Base-by-base conservation (phyloP, 176 grass and related monocot species). In the Tuctoria greenei region DNA sequence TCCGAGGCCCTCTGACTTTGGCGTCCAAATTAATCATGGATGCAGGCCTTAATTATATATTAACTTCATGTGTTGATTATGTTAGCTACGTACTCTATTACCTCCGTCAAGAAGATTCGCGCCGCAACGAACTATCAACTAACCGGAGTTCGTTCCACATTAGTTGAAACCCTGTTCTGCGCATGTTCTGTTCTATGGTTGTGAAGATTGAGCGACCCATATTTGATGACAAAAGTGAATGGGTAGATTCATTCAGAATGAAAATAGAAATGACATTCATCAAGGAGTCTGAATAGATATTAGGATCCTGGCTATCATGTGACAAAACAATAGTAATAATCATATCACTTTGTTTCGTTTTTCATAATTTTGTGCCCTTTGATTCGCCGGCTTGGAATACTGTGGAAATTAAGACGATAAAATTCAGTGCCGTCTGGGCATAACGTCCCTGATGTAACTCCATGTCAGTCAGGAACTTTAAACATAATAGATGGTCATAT, bases 101-200 rank as follows among this genome's bases (percentile, higher is more conserved):
- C 10, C 2, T 26, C 20, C 20, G 8, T 24, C n/a, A 56, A 23
- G 8, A 42, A 72, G 68, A 72, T 72, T 81, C 79, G 8, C 43
- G 18, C 27, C 17, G 18, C 73, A 62, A 64, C 20, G 51, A 21
- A 54, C 59, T 7, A 34, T 39, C 73, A 70, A 64, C 44, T 54
- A 77, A 84, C 73, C 3, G 4, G 5, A 46, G 20, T 34, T 77
- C 35, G 39, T 50, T 69, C 25, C 73, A 54, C 23, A 70, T 21
- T 50, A 27, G 51, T 41, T 28, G 44, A 72, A 64, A 52, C 67
- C 68, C 68, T 81, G 44, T 45, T 38, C 44, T 28, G 34, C 27
- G 56, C 81, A 77, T 71, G 73, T 84, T 83, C 81, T 27, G 17
- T 84, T 83, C 81, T 27, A 11, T 28, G n/a, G 15, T 44, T 62